phyloP scores from a whole-genome alignment of 2,329 filamentous ascomycete species.

The Clonostachys sp. region DNA sequence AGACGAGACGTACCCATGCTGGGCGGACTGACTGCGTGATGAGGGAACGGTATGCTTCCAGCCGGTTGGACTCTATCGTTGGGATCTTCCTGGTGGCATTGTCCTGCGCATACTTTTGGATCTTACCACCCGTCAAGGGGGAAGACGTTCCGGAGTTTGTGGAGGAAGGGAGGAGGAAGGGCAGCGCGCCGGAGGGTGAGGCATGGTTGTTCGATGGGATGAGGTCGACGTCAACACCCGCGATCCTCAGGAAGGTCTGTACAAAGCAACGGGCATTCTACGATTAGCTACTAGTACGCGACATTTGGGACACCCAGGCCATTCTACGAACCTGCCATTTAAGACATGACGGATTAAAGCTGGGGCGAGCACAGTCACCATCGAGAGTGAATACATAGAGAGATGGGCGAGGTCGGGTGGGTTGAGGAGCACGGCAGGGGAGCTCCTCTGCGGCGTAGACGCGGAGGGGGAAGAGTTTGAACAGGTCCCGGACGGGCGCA shows the following conservation, averaged over 20 bases:
- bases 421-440: slow-evolving; percentile 49
- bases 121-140: slow-evolving; percentile 46
- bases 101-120: slow-evolving; percentile 64
- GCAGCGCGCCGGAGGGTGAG: slow-evolving; percentile 81
- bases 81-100: slow-evolving; percentile 33
- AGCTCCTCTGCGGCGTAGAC: slow-evolving; percentile 73
- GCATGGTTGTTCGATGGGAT: slow-evolving; percentile 85
- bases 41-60: slow-evolving; percentile 75
- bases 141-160: slow-evolving; percentile 38
- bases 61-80: slow-evolving; percentile 39
- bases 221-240: slow-evolving; percentile 61
- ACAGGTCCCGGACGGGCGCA: slow-evolving; percentile 72
- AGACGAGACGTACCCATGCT: slow-evolving; percentile 64
- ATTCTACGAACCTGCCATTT: slow-evolving; percentile 61
- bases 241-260: slow-evolving; percentile 79
- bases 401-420: slow-evolving; percentile 40
- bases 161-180: slow-evolving; percentile 67
- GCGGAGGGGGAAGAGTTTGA: slow-evolving; percentile 76
- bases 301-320: no score
- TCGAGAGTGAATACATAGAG: slow-evolving; percentile 74
- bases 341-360: slow-evolving; percentile 87
- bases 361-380: slow-evolving; percentile 58
- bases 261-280: no score
- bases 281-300: no score
- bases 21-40: slow-evolving; percentile 73